Base-by-base conservation (phyloP, 2,329 filamentous ascomycete genomes). In the Ramularia collo-cygni region DNA sequence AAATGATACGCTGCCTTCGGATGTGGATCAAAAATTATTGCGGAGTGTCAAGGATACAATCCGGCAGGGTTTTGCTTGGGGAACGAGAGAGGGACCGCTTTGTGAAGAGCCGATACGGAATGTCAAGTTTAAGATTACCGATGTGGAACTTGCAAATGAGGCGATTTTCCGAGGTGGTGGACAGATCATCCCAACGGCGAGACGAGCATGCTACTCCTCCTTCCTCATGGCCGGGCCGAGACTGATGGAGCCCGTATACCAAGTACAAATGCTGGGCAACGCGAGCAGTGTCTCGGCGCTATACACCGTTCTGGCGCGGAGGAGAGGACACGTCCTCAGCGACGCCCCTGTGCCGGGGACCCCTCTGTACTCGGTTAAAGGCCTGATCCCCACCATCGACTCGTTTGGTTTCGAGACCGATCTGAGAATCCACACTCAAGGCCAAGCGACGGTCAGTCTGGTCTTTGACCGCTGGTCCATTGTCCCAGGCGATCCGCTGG, bases 71-170 rank as follows among this genome's bases (percentile, higher is more conserved):
- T 98, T 98, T 65, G 88, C 83, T 62, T 98, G 92, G 92, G 92
- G 87, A 35, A 86, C 89, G 21, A 76, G 92, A 48, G 92, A 98
- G 76, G 92, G 92, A 1, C 92, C 92, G 13, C 72, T 98, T 17
- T 96, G 92, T 63, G 92, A 98, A 82, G 92, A 98, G 70, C 92
- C 92, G 24, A 96, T 98, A 59, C 89, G 92, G 54, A 98, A 98
- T 66, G 87, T 87, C 54, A 95, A 95, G 61, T 98, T 98, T 75
- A 87, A 89, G 60, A 79, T 98, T 57, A 96, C 89, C 46, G 90
- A 96, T 60, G 79, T 95, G 38, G 74, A 83, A 29, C 75, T 98
- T 14, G 90, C 89, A 8, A 75, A 80, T 37, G 88, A 96, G 65
- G 84, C 90, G 37, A 96, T 98, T 59, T 94, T 88, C 72, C 80